Base-by-base conservation (phyloP, 768 basidiomycete species). In the Suillus ampliporus region DNA sequence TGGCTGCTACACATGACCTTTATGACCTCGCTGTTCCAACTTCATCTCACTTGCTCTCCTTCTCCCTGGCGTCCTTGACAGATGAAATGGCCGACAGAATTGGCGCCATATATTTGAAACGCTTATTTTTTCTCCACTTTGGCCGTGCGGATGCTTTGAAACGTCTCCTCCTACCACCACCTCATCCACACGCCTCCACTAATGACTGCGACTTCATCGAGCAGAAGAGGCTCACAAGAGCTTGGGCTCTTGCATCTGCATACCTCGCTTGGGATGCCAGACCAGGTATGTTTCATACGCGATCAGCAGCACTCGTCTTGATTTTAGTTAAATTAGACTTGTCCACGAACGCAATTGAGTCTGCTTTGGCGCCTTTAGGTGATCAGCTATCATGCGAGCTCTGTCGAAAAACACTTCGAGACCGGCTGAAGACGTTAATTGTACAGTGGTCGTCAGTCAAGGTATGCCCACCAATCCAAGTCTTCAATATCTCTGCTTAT, bases 191-290 rank as follows among this genome's bases (percentile, higher is more conserved):
- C 71, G 79, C 87, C n/a, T 89, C 92, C 17, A 92, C 86, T 0
- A 68, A 80, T 5, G 71, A 74, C 23, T 94, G 92, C 67, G 90
- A 91, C 72, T 88, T 89, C 69, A 74, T 82, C 0, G 88, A 91
- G 69, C 91, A 93, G 77, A 92, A 92, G 77, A 90, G 85, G 70
- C 69, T 94, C 41, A 89, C 89, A 13, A 78, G 91, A 50, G 91
- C 91, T 6, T 94, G 91, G 91, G 90, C 91, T 15, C 76, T 94
- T 37, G 91, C 92, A 26, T 86, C 89, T 2, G 91, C 91, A 13
- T 92, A 92, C 76, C 83, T 94, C 8, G 89, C 89, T 11, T 93
- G 91, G 91, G 91, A 92, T 74, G 89, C 89, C 40, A 80, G 90
- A 61, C 89, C 91, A 67, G 91, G 90, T 92, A 69, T 63, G 83